phyloP scores from a whole-genome alignment of 768 basidiomycete species.

The Leccinum imitatum region DNA sequence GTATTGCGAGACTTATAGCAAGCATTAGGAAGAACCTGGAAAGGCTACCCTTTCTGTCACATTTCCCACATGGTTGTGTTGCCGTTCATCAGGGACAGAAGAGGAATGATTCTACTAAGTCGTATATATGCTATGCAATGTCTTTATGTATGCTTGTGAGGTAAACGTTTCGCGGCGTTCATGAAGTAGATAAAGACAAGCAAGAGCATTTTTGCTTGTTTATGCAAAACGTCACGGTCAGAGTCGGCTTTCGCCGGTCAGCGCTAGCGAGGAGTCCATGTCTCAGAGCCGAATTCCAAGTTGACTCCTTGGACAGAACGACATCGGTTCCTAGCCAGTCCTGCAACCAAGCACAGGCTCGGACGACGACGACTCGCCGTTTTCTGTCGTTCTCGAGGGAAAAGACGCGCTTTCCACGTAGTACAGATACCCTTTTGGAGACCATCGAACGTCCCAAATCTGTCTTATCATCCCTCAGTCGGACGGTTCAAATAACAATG shows the following conservation, averaged over 20 bases:
- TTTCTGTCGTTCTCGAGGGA: not conserved
- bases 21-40: not conserved
- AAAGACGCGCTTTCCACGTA: not conserved
- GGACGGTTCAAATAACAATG: conserved; percentile 18
- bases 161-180: too few relatives aligned
- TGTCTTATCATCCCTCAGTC: not conserved
- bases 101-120: not conserved
- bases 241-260: not conserved
- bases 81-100: not conserved
- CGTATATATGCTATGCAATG: not conserved
- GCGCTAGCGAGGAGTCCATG: conserved; percentile 3
- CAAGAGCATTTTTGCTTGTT: conserved; percentile 1
- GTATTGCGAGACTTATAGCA: not conserved
- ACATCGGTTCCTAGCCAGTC: not conserved
- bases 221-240: conserved; percentile 7
- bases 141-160: not conserved
- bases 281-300: not conserved
- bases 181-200: too few relatives aligned
- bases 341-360: not conserved
- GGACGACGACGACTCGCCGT: not conserved
- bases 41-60: not conserved
- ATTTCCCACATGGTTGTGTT: not conserved
- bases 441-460: not conserved
- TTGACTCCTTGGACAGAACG: not conserved
- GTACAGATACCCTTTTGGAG: not conserved